Evolutionary conservation across 2,329 filamentous ascomycete species (phyloP).

Genomic region (Aspergillus amoenus): DNA sequence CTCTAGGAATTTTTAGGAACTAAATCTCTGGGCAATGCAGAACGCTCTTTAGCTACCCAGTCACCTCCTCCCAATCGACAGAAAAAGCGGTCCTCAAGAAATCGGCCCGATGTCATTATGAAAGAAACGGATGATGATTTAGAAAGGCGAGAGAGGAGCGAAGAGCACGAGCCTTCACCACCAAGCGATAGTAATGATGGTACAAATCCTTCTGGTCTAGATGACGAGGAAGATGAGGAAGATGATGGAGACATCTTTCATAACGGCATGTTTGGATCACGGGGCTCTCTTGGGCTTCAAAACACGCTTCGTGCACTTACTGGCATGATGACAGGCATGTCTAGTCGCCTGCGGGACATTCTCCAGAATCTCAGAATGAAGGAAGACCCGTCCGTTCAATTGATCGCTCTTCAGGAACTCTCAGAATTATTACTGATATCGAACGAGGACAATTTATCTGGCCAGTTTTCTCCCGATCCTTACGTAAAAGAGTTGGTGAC

Average conservation of each 20-base stretch:
- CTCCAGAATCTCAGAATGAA: constrained; percentile 74
- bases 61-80: constrained; percentile 42
- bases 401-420: constrained; percentile 88
- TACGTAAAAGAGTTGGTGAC: constrained; percentile 92
- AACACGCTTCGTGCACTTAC: constrained; percentile 82
- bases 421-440: constrained; percentile 92
- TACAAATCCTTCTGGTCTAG: constrained; percentile 51
- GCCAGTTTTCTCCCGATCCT: constrained; percentile 89
- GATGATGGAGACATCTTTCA: constrained; percentile 63
- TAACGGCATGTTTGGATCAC: constrained; percentile 62
- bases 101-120: constrained; percentile 68
- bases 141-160: constrained; percentile 37
- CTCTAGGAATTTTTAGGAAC: neutral
- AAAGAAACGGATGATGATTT: constrained; percentile 63
- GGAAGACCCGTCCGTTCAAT: constrained; percentile 80
- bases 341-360: constrained; percentile 75
- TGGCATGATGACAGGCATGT: constrained; percentile 87
- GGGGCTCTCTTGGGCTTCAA: constrained; percentile 67
- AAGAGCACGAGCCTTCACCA: constrained; percentile 58
- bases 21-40: constrained; percentile 22
- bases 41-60: constrained; percentile 35
- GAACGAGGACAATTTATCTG: constrained; percentile 93
- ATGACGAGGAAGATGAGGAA: constrained; percentile 58
- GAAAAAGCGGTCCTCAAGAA: constrained; percentile 56
- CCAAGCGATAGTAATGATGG: constrained; percentile 67